phyloP scores from a whole-genome alignment of 1,139 yeast genomes.

The Wickerhamomyces sp. region DNA sequence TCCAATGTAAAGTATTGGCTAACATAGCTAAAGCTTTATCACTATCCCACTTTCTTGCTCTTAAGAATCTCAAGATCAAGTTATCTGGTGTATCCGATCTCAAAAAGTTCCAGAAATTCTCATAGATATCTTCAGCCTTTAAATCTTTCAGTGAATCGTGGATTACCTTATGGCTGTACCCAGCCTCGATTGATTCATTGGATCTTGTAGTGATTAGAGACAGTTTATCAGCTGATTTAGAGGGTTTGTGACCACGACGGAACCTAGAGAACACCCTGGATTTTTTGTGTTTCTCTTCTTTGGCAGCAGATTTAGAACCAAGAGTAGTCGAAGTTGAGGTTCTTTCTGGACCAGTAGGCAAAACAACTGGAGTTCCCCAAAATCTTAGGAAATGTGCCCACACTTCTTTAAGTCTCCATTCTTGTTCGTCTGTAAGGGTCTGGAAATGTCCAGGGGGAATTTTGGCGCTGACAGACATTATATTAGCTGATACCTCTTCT shows the following conservation, averaged over 20 bases:
- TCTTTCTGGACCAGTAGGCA: constrained; percentile 24
- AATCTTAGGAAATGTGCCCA: constrained; percentile 65
- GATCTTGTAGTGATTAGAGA: constrained; percentile 24
- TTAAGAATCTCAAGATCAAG: constrained; percentile 55
- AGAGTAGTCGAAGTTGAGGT: constrained; percentile 17
- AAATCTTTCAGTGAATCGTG: constrained; percentile 35
- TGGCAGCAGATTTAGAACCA: constrained; percentile 15
- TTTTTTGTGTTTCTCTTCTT: constrained; percentile 21
- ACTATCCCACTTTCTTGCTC: constrained; percentile 74
- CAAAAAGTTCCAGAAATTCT: constrained; percentile 50
- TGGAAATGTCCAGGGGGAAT: constrained; percentile 49
- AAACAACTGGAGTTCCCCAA: constrained; percentile 52
- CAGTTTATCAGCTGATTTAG: constrained; percentile 11
- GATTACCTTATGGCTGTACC: constrained; percentile 24
- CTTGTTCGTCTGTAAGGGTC: constrained; percentile 59
- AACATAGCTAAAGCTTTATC: constrained; percentile 63
- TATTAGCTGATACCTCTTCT: background rate
- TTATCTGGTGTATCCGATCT: constrained; percentile 73
- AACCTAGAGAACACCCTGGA: constrained; percentile 22
- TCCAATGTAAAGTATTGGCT: constrained; percentile 66
- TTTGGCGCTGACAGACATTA: background rate
- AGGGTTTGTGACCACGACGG: constrained; percentile 18
- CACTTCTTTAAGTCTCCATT: constrained; percentile 62
- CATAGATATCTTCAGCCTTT: constrained; percentile 40
- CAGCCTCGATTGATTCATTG: constrained; percentile 24